These are phyloP conservation scores for Trifolium pratense DNA, from an alignment of 306 rosid genomes.

Conservation along the genomic window DNA sequence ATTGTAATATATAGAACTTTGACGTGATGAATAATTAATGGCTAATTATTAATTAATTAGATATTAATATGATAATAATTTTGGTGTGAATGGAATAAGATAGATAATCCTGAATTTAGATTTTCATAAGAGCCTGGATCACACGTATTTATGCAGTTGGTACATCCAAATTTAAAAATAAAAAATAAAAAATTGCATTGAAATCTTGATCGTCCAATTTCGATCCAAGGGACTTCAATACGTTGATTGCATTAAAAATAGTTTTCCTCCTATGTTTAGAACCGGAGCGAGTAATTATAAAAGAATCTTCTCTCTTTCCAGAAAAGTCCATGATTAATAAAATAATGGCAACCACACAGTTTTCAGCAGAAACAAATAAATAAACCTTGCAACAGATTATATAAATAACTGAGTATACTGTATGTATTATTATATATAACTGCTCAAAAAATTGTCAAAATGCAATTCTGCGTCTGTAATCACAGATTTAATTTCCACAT, in stretches of 20 bases:
- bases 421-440: neutral
- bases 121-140: too few species aligned
- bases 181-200: too few species aligned
- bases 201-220: too few species aligned
- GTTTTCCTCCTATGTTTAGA: too few species aligned
- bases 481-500: conserved; percentile 30
- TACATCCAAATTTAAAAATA: too few species aligned
- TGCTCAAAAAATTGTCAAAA: neutral
- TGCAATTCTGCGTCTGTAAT: neutral
- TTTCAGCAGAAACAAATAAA: neutral
- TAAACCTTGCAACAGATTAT: neutral
- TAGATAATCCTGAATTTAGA: too few species aligned
- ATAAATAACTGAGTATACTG: conserved; percentile 15
- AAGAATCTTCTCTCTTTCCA: neutral
- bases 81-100: conserved; percentile 31
- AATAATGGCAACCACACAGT: neutral
- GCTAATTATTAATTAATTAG: neutral
- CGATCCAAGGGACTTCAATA: too few species aligned
- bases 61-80: neutral
- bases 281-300: too few species aligned
- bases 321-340: neutral
- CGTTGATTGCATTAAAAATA: too few species aligned
- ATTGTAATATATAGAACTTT: conserved; percentile 18
- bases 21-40: conserved; percentile 28
- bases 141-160: too few species aligned